Conservation (phyloP, 306 rosid genomes). For the Mimosa bimucronata region DNA sequence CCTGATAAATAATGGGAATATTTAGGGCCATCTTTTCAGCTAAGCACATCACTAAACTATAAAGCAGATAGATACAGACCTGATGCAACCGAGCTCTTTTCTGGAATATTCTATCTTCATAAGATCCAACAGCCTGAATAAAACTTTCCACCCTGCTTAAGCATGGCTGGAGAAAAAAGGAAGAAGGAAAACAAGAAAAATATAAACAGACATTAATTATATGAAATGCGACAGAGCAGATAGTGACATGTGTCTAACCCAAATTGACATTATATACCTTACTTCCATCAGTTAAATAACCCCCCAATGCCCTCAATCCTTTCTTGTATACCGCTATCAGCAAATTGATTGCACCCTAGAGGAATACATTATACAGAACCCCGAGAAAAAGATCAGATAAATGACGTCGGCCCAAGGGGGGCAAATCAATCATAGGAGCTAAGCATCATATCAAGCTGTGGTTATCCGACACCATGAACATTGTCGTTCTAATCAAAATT, state of each 20-base stretch:
- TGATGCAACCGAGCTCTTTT: conserved; percentile 87
- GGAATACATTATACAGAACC: conserved; percentile 18
- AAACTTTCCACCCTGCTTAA: conserved; percentile 79
- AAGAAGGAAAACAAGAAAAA: conserved; percentile 7
- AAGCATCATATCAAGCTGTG: neutral
- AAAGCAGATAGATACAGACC: conserved; percentile 47
- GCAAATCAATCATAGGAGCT: conserved; percentile 5
- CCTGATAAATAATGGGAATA: neutral
- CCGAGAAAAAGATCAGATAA: conserved; percentile 10
- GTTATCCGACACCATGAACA: conserved; percentile 17
- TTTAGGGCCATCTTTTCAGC: neutral
- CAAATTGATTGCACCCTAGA: conserved; percentile 94
- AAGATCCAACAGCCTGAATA: conserved; percentile 93
- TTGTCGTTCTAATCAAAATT: neutral
- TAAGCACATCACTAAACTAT: neutral
- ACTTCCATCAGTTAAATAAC: conserved; percentile 88
- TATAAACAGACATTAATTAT: conserved; percentile 7
- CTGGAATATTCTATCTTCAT: conserved; percentile 88
- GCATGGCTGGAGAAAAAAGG: conserved; percentile 61
- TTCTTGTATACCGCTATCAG: conserved; percentile 94
- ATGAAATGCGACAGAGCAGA: conserved; percentile 16
- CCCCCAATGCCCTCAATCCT: conserved; percentile 74
- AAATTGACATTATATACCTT: conserved; percentile 54
- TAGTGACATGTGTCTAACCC: conserved; percentile 1
- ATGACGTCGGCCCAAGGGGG: too few relatives aligned